Percentiles rank a stretch among this genome's conserved stretches.
Conservation (phyloP, 441 rosid species). For the Gossypium lobatum region DNA sequence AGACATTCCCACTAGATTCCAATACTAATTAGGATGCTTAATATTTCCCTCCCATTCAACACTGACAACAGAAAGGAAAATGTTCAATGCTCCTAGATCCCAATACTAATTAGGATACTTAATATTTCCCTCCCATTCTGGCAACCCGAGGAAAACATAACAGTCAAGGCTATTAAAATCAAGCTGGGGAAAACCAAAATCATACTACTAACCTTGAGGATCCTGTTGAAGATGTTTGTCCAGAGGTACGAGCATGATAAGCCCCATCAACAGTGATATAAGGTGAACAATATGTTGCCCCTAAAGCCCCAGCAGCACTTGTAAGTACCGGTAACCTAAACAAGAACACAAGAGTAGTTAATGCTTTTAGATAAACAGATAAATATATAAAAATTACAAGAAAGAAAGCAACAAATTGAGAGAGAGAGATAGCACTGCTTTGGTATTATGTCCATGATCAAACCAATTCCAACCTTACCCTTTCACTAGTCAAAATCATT, state of each 20-base stretch:
- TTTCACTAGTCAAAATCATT: not conserved
- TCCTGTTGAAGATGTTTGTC: constrained; percentile 52
- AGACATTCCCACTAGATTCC: not conserved
- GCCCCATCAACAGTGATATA: constrained; percentile 70
- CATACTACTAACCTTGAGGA: constrained; percentile 48
- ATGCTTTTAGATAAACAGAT: not conserved
- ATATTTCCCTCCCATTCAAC: not conserved
- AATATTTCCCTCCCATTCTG: not conserved
- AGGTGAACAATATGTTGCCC: constrained; percentile 71
- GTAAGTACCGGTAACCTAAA: constrained; percentile 81
- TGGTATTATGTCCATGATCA: not conserved
- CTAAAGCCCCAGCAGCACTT: constrained; percentile 79
- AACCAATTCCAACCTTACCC: not conserved
- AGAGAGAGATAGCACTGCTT: not conserved
- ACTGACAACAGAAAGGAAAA: not conserved
- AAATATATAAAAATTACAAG: not conserved
- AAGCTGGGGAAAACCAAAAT: not conserved
- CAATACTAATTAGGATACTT: not conserved
- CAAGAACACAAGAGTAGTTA: constrained; percentile 12
- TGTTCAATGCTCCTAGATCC: not conserved
- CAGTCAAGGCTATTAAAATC: not conserved
- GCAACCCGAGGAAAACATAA: not conserved
- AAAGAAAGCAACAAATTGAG: not conserved
- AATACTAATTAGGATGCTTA: no score
- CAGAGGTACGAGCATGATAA: constrained; percentile 52